These are phyloP conservation scores for Cadophora gregata DNA, from an alignment of 2,329 filamentous ascomycete species.

Conservation along the genomic window DNA sequence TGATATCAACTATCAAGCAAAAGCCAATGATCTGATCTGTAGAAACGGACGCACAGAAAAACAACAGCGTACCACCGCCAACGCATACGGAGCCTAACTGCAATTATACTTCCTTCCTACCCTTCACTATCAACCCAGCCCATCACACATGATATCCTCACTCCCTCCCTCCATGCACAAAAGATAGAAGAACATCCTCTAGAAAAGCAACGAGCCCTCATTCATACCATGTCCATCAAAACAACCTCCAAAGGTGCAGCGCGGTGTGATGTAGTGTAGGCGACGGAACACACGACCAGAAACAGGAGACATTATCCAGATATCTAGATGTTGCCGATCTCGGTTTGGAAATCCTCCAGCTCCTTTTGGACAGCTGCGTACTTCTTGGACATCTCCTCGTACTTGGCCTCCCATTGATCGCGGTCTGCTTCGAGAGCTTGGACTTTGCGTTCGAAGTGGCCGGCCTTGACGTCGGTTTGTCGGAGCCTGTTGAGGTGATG, in stretches of 20 bases:
- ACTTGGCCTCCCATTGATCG: conserved; percentile 96
- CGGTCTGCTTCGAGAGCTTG: conserved; percentile 91
- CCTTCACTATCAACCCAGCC: conserved; percentile 13
- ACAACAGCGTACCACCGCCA: conserved; percentile 39
- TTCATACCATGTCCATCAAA: conserved; percentile 18
- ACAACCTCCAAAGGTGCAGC: conserved; percentile 9
- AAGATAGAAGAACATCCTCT: conserved; percentile 33
- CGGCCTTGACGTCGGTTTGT: conserved; percentile 98
- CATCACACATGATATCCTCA: conserved; percentile 27
- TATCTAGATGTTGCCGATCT: conserved; percentile 87
- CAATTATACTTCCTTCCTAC: conserved; percentile 28
- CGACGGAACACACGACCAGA: not conserved
- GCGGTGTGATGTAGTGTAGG: not conserved
- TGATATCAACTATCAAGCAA: conserved; percentile 39
- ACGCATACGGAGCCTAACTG: conserved; percentile 39
- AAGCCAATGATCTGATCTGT: not conserved
- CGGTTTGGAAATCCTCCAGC: conserved; percentile 85
- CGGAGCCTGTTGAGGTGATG: conserved; percentile 72
- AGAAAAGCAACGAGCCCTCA: conserved; percentile 35
- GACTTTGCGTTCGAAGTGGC: conserved; percentile 99
- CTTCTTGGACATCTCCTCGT: conserved; percentile 96
- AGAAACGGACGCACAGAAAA: conserved; percentile 25
- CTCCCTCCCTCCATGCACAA: conserved; percentile 30
- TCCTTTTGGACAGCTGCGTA: conserved; percentile 85
- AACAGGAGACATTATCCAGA: conserved; percentile 28